These are phyloP conservation scores for Neonectria sp. DNA, from an alignment of 2,329 filamentous ascomycete genomes.

Conservation along the genomic window DNA sequence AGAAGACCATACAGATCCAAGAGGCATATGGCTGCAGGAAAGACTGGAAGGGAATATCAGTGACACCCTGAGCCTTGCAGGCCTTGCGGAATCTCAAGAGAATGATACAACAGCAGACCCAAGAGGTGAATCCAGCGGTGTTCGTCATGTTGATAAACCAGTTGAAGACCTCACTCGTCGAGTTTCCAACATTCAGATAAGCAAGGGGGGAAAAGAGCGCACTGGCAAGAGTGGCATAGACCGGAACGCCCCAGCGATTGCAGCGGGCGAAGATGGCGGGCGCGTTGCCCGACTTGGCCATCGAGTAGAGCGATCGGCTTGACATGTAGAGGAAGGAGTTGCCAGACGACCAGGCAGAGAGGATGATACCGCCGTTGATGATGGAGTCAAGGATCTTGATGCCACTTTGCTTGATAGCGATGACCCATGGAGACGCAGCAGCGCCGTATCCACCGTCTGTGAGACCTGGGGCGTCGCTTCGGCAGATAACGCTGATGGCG, in stretches of 20 bases:
- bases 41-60: conserved; percentile 66
- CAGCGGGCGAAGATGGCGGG: conserved; percentile 52
- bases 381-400: conserved; percentile 60
- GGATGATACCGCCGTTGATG: conserved; percentile 69
- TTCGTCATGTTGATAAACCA: conserved; percentile 71
- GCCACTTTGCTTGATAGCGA: conserved; percentile 63
- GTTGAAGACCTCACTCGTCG: conserved; percentile 71
- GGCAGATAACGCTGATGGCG: conserved; percentile 69
- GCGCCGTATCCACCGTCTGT: conserved; percentile 23
- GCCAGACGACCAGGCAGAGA: conserved; percentile 69
- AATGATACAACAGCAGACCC: conserved; percentile 68
- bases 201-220: conserved; percentile 69
- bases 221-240: conserved; percentile 26
- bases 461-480: conserved; percentile 26
- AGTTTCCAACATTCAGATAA: conserved; percentile 71
- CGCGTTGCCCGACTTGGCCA: conserved; percentile 57
- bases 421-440: conserved; percentile 65
- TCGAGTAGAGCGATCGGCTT: conserved; percentile 59
- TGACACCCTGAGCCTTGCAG: conserved; percentile 58
- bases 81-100: conserved; percentile 69
- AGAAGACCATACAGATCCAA: conserved; percentile 65
- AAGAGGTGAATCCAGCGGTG: conserved; percentile 67
- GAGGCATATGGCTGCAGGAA: conserved; percentile 71
- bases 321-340: conserved; percentile 66
- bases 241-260: conserved; percentile 45